Conservation (phyloP, 192 early-diverging fungal genomes). For the Umbelopsis isabellina region DNA sequence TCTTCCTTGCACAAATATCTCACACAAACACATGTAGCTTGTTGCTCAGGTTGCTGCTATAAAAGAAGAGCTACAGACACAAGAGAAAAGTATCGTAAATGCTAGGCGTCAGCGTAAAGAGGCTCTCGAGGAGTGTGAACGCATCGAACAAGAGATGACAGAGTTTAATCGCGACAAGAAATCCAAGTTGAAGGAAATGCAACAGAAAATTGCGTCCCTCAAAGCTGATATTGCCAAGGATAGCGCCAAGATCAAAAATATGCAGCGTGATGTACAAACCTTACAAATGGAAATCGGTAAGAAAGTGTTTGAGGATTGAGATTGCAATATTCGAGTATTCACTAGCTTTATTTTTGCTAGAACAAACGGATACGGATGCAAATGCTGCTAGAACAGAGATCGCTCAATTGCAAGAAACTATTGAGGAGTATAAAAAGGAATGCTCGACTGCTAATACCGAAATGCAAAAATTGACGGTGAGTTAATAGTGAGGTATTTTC, state of each 20-base stretch:
- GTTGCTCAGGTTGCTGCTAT: constrained; percentile 60
- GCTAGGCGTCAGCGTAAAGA: constrained; percentile 52
- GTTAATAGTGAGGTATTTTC: background rate
- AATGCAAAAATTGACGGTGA: constrained; percentile 25
- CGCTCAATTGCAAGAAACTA: constrained; percentile 45
- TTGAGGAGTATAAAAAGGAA: constrained; percentile 50
- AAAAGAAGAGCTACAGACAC: constrained; percentile 55
- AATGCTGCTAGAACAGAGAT: constrained; percentile 46
- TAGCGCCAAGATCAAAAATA: constrained; percentile 55
- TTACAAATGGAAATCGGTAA: constrained; percentile 68
- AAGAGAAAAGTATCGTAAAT: constrained; percentile 41
- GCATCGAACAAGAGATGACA: constrained; percentile 86
- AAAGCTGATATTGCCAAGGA: constrained; percentile 67
- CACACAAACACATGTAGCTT: constrained; percentile 35
- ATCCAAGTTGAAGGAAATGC: constrained; percentile 82
- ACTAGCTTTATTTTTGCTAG: constrained; percentile 29
- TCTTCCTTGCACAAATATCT: constrained; percentile 19
- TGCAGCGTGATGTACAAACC: constrained; percentile 69
- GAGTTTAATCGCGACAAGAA: constrained; percentile 90
- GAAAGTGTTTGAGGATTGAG: constrained; percentile 15
- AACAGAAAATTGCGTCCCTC: constrained; percentile 66
- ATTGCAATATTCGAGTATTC: background rate
- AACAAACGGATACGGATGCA: constrained; percentile 60
- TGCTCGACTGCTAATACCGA: constrained; percentile 41
- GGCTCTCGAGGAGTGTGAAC: constrained; percentile 54